Conservation (phyloP, 2,329 filamentous ascomycete genomes). For the Coniella lustricola region DNA sequence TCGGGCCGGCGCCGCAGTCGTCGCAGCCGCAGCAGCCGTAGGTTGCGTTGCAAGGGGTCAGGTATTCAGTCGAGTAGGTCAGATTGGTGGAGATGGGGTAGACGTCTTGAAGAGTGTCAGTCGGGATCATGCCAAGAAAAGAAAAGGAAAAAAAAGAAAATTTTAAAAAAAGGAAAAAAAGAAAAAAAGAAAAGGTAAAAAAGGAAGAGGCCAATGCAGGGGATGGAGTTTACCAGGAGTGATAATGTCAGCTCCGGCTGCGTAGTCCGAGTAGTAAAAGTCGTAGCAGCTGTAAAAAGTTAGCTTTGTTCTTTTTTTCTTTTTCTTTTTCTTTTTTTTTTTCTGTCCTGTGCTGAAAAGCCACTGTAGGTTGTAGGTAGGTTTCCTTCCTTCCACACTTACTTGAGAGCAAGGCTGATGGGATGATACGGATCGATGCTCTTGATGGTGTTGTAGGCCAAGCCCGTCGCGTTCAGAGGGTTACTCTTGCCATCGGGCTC, state of each 20-base stretch:
- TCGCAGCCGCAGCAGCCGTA: slow-evolving; percentile 49
- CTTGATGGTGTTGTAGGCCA: slow-evolving; percentile 36
- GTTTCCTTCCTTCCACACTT: too few relatives aligned
- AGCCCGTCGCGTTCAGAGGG: slow-evolving; percentile 35
- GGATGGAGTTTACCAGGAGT: slow-evolving; percentile 14
- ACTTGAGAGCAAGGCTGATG: slow-evolving; percentile 41
- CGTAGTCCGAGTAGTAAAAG: slow-evolving; percentile 44
- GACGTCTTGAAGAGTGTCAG: slow-evolving; percentile 31
- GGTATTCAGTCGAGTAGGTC: slow-evolving; percentile 35
- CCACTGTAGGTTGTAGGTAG: too few relatives aligned
- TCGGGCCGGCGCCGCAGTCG: slow-evolving; percentile 31
- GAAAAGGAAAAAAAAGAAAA: too few relatives aligned
- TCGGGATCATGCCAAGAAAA: background rate
- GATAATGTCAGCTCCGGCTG: slow-evolving; percentile 42
- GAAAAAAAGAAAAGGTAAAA: too few relatives aligned
- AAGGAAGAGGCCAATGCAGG: too few relatives aligned
- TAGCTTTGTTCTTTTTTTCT: background rate
- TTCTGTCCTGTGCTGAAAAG: too few relatives aligned
- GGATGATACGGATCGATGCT: slow-evolving; percentile 45
- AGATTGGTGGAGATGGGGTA: slow-evolving; percentile 43
- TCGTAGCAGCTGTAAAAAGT: slow-evolving; percentile 33
- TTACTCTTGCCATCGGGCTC: slow-evolving; percentile 42
- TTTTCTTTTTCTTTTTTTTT: too few relatives aligned
- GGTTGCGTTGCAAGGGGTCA: slow-evolving; percentile 40
- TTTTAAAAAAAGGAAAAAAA: too few relatives aligned